Evolutionary conservation across 192 early-diverging fungal genomes (phyloP).

Genomic region (Rhizoclosmatium sp.): DNA sequence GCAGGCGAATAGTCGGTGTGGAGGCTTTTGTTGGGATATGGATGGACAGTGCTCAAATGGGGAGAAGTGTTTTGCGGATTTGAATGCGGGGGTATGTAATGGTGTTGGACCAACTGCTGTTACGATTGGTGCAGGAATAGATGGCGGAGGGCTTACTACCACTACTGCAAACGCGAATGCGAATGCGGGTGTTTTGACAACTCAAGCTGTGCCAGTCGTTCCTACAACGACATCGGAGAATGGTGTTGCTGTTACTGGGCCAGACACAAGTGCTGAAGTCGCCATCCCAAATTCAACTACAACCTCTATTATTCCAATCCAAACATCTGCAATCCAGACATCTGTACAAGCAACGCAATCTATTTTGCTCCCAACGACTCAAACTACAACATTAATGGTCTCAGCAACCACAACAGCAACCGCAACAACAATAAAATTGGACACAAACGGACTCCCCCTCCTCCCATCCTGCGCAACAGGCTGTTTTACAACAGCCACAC

Average conservation of each 20-base stretch:
- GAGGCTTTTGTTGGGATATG: background rate
- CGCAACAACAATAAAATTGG: background rate
- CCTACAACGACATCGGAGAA: no score
- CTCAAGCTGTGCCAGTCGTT: background rate
- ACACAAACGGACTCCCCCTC: background rate
- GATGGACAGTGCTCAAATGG: background rate
- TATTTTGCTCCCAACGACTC: no score
- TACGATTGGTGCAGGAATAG: background rate
- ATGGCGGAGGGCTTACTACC: background rate
- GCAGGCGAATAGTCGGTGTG: background rate
- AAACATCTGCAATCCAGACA: no score
- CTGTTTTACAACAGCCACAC: background rate
- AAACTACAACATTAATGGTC: background rate
- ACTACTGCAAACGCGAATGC: background rate
- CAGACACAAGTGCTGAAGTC: no score
- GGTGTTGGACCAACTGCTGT: background rate
- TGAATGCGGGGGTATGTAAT: background rate
- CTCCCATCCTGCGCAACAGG: background rate
- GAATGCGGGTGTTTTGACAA: background rate
- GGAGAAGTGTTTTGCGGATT: background rate
- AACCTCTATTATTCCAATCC: no score
- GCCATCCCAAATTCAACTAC: no score
- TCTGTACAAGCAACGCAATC: no score
- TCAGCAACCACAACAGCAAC: background rate
- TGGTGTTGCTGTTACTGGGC: no score